Conservation (phyloP, 2,329 filamentous ascomycete genomes). For the Macrophomina pseudophaseolina region DNA sequence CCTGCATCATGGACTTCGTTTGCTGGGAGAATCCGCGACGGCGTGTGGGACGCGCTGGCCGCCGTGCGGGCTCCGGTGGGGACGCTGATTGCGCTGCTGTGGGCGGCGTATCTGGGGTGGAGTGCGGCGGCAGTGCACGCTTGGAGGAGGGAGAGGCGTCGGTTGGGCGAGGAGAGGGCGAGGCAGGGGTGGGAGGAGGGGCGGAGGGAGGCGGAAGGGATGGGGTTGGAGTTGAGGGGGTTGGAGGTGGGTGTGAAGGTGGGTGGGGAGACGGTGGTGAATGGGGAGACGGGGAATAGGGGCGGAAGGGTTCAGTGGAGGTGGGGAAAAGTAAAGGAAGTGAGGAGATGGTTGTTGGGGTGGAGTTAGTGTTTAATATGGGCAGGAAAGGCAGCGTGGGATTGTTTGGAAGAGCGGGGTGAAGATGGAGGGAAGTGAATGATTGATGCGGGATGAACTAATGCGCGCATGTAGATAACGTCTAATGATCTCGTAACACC, state of each 20-base stretch:
- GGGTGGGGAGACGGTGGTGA: not conserved
- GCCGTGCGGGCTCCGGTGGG: not conserved
- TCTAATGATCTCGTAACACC: not conserved
- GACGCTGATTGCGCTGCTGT: not conserved
- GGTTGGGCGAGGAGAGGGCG: not conserved
- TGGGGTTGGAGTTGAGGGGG: slow-evolving; percentile 7
- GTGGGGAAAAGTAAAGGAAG: not conserved
- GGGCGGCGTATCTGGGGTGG: not conserved
- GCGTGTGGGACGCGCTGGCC: not conserved
- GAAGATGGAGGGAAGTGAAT: not conserved
- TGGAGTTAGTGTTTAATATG: not conserved
- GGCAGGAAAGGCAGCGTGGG: not conserved
- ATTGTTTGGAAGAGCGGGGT: too few relatives aligned
- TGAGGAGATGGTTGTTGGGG: too few relatives aligned
- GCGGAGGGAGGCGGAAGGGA: not conserved
- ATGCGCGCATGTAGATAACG: not conserved
- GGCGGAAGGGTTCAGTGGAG: not conserved
- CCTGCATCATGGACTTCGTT: not conserved
- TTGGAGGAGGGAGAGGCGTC: not conserved
- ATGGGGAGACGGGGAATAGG: not conserved
- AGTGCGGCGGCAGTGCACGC: not conserved
- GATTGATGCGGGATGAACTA: not conserved
- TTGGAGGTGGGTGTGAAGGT: not conserved
- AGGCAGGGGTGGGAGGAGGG: slow-evolving; percentile 6
- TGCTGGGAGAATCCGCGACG: slow-evolving; percentile 6